Evolutionary conservation across 768 basidiomycete species (phyloP).

Genomic region (Botryobasidium botryosum): DNA sequence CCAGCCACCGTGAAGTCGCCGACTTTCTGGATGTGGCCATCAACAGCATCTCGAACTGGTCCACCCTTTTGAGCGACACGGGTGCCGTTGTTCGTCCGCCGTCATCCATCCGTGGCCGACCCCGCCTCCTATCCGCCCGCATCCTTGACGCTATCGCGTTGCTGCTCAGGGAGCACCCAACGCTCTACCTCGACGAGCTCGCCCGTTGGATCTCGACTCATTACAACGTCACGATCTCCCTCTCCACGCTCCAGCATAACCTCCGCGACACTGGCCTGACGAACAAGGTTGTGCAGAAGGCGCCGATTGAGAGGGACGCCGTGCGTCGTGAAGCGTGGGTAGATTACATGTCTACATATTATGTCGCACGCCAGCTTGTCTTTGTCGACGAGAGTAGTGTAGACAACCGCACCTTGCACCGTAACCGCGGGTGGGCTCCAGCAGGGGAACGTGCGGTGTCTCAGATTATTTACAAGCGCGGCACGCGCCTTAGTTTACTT

Average conservation of each 20-base stretch:
- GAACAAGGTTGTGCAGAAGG: background rate
- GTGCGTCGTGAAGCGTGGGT: background rate
- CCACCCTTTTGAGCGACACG: background rate
- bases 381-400: slow-evolving; percentile 12
- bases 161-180: background rate
- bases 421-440: slow-evolving; percentile 9
- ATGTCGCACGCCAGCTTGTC: slow-evolving; percentile 11
- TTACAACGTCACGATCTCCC: background rate
- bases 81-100: background rate
- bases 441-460: slow-evolving; percentile 6
- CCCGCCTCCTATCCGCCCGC: background rate
- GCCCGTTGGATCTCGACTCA: background rate
- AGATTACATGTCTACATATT: background rate
- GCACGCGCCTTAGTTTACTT: background rate
- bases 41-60: slow-evolving; percentile 1
- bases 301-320: background rate
- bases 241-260: background rate
- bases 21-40: background rate
- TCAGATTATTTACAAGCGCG: background rate
- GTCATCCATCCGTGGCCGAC: background rate
- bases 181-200: slow-evolving; percentile 1
- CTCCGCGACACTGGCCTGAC: slow-evolving; percentile 5
- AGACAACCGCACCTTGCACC: slow-evolving; percentile 6
- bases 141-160: background rate
- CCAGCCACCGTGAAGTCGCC: background rate